phyloP scores from a whole-genome alignment of 2,329 filamentous ascomycete genomes.

The Apiospora marii region DNA sequence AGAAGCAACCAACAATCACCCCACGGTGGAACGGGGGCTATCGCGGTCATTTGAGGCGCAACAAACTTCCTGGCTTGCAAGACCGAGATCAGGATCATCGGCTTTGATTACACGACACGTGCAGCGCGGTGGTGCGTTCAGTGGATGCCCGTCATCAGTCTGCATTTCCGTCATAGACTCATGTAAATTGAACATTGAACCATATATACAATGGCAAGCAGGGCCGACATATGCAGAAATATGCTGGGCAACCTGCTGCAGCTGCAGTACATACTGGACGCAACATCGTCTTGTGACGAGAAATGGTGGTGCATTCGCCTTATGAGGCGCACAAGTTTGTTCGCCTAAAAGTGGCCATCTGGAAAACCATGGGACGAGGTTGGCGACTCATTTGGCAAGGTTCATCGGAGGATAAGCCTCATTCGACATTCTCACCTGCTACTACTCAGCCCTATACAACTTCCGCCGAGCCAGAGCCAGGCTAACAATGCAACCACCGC shows the following conservation, averaged over 20 bases:
- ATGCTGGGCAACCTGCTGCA: neutral
- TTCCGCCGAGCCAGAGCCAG: neutral
- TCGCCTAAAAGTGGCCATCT: neutral
- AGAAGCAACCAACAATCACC: slow-evolving; percentile 11
- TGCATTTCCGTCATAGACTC: neutral
- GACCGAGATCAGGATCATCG: neutral
- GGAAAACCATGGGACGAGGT: slow-evolving; percentile 7
- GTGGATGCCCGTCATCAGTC: neutral
- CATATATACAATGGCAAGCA: neutral
- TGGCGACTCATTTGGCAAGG: slow-evolving; percentile 19
- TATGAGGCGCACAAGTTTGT: slow-evolving; percentile 8
- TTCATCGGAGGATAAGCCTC: slow-evolving; percentile 14
- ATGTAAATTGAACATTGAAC: neutral
- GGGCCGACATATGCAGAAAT: neutral
- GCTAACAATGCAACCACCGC: slow-evolving; percentile 13
- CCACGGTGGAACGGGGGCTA: neutral
- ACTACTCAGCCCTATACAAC: slow-evolving; percentile 20
- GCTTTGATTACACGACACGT: neutral
- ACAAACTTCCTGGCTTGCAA: neutral
- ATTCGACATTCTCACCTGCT: slow-evolving; percentile 19
- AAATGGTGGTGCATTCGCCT: slow-evolving; percentile 1
- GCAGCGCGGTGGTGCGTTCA: neutral
- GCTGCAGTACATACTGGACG: neutral
- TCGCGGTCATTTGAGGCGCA: slow-evolving; percentile 6
- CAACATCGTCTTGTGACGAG: neutral